Evolutionary conservation across 106 monocot species (phyloP), one percentile per base, ranked within the genome.

Genomic region (Vanilla planifolia): DNA sequence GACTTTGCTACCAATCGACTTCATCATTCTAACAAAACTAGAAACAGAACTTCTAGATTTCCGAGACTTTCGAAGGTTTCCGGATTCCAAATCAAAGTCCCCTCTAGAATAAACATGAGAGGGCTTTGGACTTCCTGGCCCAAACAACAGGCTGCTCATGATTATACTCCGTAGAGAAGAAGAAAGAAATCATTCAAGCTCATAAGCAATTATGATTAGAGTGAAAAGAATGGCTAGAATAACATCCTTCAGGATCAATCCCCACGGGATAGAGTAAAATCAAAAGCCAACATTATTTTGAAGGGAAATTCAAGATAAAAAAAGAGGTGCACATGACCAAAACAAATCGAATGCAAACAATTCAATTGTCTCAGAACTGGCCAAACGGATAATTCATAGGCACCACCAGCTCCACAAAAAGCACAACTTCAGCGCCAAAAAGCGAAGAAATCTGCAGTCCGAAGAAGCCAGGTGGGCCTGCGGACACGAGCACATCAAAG

Each of bases 11-110:
- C 72, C 61, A 24, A 75, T 3, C 13, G 72, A 72, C 33, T 68
- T 79, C 14, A 78, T 23, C 80, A 80, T 85, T 46, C 36, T 66
- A 13, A 73, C 19, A 6, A 30, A 25, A 36, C 52, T 63, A 32
- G 55, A 39, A 1, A 30, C 11, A 2, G 68, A 76, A 48, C 59
- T 74, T 48, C 65, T 99, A 4, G 62, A 26, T 48, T 79, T 81
- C 28, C 81, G 79, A 43, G 37, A 21, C 57, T 85, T 88, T 66
- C 74, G 71, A 13, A 61, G n/a, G 48, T 43, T 45, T 34, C 92
- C 98, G 7, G 80, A 85, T 73, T 99, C 98, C 36, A 99, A 58
- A 65, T 99, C 98, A 61, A 88, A 85, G n/a, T 92, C 92, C 28
- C 64, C 79, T 72, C 75, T 75, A 28, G 76, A 74, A 68, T 99